phyloP scores from a whole-genome alignment of 257 asterid genomes.

The Solanum dulcamara region DNA sequence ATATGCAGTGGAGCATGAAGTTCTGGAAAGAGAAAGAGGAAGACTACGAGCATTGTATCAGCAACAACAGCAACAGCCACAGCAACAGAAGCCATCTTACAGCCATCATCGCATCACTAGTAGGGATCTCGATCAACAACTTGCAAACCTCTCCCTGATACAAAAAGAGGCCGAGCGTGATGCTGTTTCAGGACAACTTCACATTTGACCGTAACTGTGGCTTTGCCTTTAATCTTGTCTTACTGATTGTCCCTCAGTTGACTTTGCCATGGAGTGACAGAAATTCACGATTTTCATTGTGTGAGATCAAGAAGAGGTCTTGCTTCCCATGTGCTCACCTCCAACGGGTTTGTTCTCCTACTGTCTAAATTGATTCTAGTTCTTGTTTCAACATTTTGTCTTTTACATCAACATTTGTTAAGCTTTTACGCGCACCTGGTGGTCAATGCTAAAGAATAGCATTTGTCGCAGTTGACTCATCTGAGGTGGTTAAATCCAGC shows the following conservation, averaged over 20 bases:
- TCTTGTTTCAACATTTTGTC: slow-evolving; percentile 7
- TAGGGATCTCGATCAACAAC: slow-evolving; percentile 69
- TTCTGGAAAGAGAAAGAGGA: slow-evolving; percentile 76
- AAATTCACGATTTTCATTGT: slow-evolving; percentile 3
- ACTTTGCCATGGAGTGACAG: slow-evolving; percentile 20
- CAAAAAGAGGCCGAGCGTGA: slow-evolving; percentile 50
- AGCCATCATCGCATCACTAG: slow-evolving; percentile 57
- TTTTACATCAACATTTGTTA: not conserved
- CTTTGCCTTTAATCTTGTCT: slow-evolving; percentile 7
- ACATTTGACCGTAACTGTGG: slow-evolving; percentile 30
- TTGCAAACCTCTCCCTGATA: slow-evolving; percentile 67
- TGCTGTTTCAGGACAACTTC: slow-evolving; percentile 48
- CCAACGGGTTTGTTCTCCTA: not conserved
- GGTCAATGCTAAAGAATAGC: slow-evolving; percentile 39
- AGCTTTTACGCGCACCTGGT: slow-evolving; percentile 61
- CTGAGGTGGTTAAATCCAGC: slow-evolving; percentile 66
- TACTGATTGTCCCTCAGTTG: slow-evolving; percentile 17
- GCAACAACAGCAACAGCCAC: slow-evolving; percentile 32
- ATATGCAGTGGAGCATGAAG: slow-evolving; percentile 87
- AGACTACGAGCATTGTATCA: slow-evolving; percentile 59
- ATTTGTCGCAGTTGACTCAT: slow-evolving; percentile 47
- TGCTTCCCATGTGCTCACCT: slow-evolving; percentile 1
- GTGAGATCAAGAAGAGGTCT: slow-evolving; percentile 10
- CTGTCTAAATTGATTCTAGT: slow-evolving; percentile 5
- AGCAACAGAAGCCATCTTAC: slow-evolving; percentile 25